A percentile compares a stretch with the other conserved stretches of the same genome.
Evolutionary conservation across 2,329 filamentous ascomycete genomes (phyloP).

Genomic region (Penicillium sp.): DNA sequence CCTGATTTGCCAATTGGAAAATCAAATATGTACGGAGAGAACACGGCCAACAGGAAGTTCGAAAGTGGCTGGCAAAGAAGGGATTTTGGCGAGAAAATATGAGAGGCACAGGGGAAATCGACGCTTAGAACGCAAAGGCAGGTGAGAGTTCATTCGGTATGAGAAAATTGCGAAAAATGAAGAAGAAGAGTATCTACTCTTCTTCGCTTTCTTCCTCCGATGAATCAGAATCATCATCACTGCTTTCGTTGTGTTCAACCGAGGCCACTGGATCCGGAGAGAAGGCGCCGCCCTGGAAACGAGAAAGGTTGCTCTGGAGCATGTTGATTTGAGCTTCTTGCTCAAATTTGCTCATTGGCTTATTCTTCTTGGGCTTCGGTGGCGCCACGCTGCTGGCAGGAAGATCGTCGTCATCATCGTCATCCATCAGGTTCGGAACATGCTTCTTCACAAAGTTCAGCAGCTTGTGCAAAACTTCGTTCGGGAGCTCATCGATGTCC

Average conservation of each 20-base stretch:
- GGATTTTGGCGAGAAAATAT: not conserved
- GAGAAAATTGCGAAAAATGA: not conserved
- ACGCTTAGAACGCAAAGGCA: conserved; percentile 27
- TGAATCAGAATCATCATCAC: conserved; percentile 47
- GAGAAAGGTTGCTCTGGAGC: conserved; percentile 46
- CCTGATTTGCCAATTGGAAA: conserved; percentile 11
- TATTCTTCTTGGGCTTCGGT: conserved; percentile 50
- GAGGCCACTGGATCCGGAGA: conserved; percentile 45
- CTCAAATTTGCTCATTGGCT: conserved; percentile 51
- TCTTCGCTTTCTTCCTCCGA: conserved; percentile 49
- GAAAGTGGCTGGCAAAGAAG: conserved; percentile 3
- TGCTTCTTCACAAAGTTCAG: conserved; percentile 49
- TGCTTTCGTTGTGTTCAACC: conserved; percentile 45
- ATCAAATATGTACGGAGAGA: conserved; percentile 24
- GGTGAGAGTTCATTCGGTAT: conserved; percentile 10
- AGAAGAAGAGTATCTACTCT: conserved; percentile 33
- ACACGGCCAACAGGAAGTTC: conserved; percentile 1
- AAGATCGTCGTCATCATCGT: conserved; percentile 44
- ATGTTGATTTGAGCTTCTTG: conserved; percentile 51
- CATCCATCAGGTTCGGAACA: conserved; percentile 42
- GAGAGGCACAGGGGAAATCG: conserved; percentile 5
- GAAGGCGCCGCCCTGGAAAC: conserved; percentile 43
- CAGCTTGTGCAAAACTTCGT: conserved; percentile 45
- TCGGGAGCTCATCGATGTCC: conserved; percentile 49
- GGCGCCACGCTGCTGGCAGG: conserved; percentile 35